Evolutionary conservation across 2,329 filamentous ascomycete genomes (phyloP).

Genomic region (Colletotrichum incanum): DNA sequence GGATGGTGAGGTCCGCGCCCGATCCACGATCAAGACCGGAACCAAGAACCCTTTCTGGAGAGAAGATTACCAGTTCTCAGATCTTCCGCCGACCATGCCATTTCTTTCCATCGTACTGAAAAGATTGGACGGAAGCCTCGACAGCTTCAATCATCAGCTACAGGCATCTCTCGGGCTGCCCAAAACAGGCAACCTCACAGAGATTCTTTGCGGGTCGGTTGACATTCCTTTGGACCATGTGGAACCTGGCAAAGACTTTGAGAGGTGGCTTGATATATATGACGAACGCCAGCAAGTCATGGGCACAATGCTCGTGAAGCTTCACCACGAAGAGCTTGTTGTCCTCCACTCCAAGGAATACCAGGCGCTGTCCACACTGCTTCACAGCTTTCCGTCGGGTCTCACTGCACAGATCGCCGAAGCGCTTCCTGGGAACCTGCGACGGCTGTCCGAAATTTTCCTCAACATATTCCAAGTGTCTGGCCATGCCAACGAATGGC

Average conservation of each 20-base stretch:
- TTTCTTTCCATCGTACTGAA: slow-evolving; percentile 82
- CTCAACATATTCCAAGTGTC: slow-evolving; percentile 97
- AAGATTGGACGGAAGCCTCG: slow-evolving; percentile 68
- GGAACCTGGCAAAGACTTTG: slow-evolving; percentile 82
- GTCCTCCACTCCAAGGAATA: slow-evolving; percentile 92
- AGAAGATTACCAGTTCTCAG: slow-evolving; percentile 83
- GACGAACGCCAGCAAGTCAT: slow-evolving; percentile 83
- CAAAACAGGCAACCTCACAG: slow-evolving; percentile 62
- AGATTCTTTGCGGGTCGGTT: slow-evolving; percentile 78
- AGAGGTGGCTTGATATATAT: slow-evolving; percentile 89
- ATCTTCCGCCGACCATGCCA: slow-evolving; percentile 79
- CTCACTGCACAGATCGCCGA: slow-evolving; percentile 89
- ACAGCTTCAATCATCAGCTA: slow-evolving; percentile 62
- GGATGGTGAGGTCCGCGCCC: slow-evolving; percentile 83
- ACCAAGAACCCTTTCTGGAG: slow-evolving; percentile 86
- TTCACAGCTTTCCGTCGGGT: slow-evolving; percentile 88
- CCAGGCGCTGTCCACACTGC: slow-evolving; percentile 82
- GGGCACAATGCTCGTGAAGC: slow-evolving; percentile 87
- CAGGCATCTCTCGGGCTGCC: slow-evolving; percentile 60
- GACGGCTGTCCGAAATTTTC: slow-evolving; percentile 86
- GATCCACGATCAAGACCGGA: slow-evolving; percentile 80
- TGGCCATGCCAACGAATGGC: slow-evolving; percentile 87
- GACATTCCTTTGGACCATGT: slow-evolving; percentile 86
- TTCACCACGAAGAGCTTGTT: slow-evolving; percentile 89
- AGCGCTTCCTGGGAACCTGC: slow-evolving; percentile 82